Conservation (phyloP, 495 filamentous ascomycete genomes). For the Lepidopterella palustris region DNA sequence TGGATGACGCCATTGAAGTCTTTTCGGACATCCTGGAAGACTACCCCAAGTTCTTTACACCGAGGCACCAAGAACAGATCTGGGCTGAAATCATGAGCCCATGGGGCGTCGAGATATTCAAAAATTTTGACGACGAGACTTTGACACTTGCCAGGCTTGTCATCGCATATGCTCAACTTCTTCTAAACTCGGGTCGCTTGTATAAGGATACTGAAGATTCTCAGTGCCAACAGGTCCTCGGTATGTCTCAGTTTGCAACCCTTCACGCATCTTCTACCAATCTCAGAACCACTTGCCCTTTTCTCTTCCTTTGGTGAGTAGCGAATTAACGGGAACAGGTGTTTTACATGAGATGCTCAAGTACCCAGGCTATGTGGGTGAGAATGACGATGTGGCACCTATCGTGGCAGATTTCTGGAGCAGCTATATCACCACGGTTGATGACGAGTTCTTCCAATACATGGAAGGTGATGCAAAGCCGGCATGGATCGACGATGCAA, state of each 20-base stretch:
- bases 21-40: constrained; percentile 59
- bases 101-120: constrained; percentile 24
- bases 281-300: not conserved
- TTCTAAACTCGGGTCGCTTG: constrained; percentile 12
- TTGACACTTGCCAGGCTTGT: constrained; percentile 21
- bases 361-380: constrained; percentile 64
- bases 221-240: constrained; percentile 22
- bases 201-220: constrained; percentile 13
- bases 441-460: constrained; percentile 35
- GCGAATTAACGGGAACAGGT: constrained; percentile 4
- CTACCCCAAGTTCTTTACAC: constrained; percentile 56
- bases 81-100: constrained; percentile 48
- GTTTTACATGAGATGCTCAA: constrained; percentile 57
- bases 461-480: constrained; percentile 28
- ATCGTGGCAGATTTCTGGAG: constrained; percentile 82
- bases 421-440: constrained; percentile 54
- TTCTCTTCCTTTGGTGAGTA: not conserved
- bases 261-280: not conserved
- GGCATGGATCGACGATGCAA: constrained; percentile 35
- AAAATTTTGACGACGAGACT: constrained; percentile 20
- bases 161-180: constrained; percentile 20
- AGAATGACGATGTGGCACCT: constrained; percentile 70
- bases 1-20: constrained; percentile 54
- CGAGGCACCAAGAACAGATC: constrained; percentile 45
- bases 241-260: constrained; percentile 1